Evolutionary conservation across 352 stramenopile genomes (phyloP).

Genomic region (Globisporangium recalcitrans): DNA sequence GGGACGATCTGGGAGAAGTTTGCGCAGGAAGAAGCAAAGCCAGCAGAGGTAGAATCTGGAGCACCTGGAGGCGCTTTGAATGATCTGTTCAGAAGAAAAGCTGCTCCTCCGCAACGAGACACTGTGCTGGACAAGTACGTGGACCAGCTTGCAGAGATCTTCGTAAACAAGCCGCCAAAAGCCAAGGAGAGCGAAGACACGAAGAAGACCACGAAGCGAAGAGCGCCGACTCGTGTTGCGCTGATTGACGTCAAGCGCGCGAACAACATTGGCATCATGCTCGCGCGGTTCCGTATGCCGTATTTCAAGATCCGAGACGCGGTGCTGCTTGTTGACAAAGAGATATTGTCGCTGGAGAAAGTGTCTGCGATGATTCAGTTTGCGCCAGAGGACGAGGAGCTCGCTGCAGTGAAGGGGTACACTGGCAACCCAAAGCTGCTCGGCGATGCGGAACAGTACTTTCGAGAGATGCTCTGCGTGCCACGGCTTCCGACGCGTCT

Average conservation of each 20-base stretch:
- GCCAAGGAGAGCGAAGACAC: constrained; percentile 46
- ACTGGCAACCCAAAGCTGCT: constrained; percentile 65
- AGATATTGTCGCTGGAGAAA: constrained; percentile 64
- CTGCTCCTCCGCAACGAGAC: constrained; percentile 21
- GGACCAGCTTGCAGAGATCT: constrained; percentile 61
- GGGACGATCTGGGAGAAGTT: constrained; percentile 80
- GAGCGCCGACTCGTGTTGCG: constrained; percentile 64
- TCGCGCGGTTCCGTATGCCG: constrained; percentile 75
- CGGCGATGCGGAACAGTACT: constrained; percentile 80
- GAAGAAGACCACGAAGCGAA: constrained; percentile 40
- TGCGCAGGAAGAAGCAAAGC: constrained; percentile 26
- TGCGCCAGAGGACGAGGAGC: constrained; percentile 63
- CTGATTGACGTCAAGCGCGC: constrained; percentile 80
- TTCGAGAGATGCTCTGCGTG: constrained; percentile 57
- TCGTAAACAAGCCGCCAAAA: constrained; percentile 77
- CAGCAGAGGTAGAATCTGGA: constrained; percentile 19
- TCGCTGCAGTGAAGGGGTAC: constrained; percentile 59
- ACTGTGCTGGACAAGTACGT: constrained; percentile 61
- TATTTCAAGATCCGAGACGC: constrained; percentile 75
- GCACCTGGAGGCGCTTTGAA: constrained; percentile 19
- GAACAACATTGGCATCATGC: constrained; percentile 87
- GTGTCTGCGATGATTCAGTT: constrained; percentile 77
- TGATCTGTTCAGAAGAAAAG: constrained; percentile 27
- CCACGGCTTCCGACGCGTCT: constrained; percentile 60
- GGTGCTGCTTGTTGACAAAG: constrained; percentile 75